Evolutionary conservation across 2,329 filamentous ascomycete genomes (phyloP).

Genomic region (Trichoderma atroviride): DNA sequence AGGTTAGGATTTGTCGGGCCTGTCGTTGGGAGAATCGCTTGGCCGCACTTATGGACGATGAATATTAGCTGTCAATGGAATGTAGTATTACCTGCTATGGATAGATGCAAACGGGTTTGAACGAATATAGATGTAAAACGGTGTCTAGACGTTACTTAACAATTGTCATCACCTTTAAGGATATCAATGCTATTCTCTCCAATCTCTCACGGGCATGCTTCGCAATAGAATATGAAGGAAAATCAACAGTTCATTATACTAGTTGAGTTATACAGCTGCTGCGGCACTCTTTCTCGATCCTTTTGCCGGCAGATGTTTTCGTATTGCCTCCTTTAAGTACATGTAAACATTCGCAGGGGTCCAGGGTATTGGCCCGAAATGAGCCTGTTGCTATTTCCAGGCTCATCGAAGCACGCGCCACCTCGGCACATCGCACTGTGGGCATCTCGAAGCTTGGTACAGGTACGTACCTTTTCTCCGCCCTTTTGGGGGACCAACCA

Average conservation of each 20-base stretch:
- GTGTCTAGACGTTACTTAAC: neutral
- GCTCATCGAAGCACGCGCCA: neutral
- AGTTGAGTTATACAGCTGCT: neutral
- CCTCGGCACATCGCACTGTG: neutral
- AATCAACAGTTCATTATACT: neutral
- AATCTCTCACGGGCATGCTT: neutral
- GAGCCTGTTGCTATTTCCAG: constrained; percentile 12
- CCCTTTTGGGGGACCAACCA: neutral
- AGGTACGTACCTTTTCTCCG: neutral
- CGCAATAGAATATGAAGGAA: neutral
- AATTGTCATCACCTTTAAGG: no score
- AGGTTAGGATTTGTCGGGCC: neutral
- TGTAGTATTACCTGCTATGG: neutral
- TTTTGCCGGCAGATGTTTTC: neutral
- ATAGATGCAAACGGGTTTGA: neutral
- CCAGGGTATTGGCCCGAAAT: constrained; percentile 13
- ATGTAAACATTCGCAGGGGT: constrained; percentile 9
- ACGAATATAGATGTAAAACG: neutral
- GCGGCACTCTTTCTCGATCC: neutral
- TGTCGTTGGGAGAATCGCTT: neutral
- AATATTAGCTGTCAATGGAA: neutral
- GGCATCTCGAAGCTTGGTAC: neutral
- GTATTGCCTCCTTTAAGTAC: constrained; percentile 2
- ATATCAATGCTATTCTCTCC: neutral
- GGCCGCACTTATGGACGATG: neutral